These are phyloP conservation scores for Kwoniella sp. DNA, from an alignment of 768 basidiomycete genomes.

Conservation along the genomic window DNA sequence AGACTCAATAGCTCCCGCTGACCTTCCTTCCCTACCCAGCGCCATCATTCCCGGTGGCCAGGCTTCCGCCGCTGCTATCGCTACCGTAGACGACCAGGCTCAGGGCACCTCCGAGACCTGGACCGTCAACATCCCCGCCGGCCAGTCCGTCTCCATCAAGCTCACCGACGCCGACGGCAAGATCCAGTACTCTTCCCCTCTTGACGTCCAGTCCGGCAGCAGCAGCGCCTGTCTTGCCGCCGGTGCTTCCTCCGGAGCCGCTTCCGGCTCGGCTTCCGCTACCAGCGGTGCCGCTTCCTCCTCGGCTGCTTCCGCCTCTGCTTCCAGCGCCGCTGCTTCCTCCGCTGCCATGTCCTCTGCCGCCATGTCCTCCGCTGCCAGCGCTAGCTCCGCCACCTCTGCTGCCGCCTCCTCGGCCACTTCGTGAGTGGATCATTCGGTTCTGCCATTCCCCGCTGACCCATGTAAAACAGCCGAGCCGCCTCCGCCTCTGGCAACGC, in stretches of 20 bases:
- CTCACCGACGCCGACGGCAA: constrained; percentile 41
- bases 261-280: constrained; percentile 11
- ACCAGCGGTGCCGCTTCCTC: constrained; percentile 2
- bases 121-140: constrained; percentile 34
- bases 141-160: constrained; percentile 33
- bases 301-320: neutral
- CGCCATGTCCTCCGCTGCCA: constrained; percentile 3
- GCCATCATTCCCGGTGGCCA: constrained; percentile 52
- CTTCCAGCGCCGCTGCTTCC: constrained; percentile 3
- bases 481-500: constrained; percentile 2
- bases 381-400: neutral
- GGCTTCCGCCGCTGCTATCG: constrained; percentile 32
- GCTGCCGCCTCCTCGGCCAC: neutral
- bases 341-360: constrained; percentile 2
- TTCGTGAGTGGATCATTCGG: neutral
- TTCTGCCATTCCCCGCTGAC: neutral
- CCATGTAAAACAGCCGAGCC: neutral
- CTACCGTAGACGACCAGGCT: constrained; percentile 14
- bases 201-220: constrained; percentile 34
- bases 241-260: constrained; percentile 12
- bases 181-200: constrained; percentile 33
- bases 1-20: neutral
- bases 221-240: constrained; percentile 27
- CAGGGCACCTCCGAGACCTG: constrained; percentile 27
- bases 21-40: constrained; percentile 4